phyloP scores from a whole-genome alignment of 768 basidiomycete genomes.

The Phanerochaete sordida region DNA sequence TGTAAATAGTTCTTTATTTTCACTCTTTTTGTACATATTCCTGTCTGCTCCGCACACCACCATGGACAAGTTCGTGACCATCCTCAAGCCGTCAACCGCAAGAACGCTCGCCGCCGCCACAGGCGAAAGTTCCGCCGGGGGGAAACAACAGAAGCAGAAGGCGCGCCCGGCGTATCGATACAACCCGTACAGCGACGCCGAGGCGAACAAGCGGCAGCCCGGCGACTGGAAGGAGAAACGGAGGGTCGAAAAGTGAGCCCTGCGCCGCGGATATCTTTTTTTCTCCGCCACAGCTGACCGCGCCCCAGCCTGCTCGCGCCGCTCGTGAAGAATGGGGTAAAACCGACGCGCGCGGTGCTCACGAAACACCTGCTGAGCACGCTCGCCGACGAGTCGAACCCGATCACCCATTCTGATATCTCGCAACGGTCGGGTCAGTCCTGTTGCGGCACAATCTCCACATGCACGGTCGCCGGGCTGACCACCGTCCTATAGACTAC shows the following conservation, averaged over 20 bases:
- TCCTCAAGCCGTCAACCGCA: slow-evolving; percentile 21
- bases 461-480: background rate
- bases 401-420: slow-evolving; percentile 74
- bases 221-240: slow-evolving; percentile 27
- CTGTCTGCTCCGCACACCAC: background rate
- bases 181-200: slow-evolving; percentile 26
- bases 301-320: slow-evolving; percentile 27
- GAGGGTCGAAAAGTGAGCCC: slow-evolving; percentile 17
- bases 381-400: slow-evolving; percentile 62
- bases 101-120: background rate
- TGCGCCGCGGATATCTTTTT: background rate
- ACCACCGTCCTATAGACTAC: slow-evolving; percentile 38
- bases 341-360: slow-evolving; percentile 40
- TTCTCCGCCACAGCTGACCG: background rate
- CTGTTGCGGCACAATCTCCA: background rate
- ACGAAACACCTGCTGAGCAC: slow-evolving; percentile 61
- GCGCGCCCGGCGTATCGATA: slow-evolving; percentile 22
- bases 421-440: slow-evolving; percentile 54
- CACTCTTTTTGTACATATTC: slow-evolving; percentile 12
- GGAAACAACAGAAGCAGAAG: slow-evolving; percentile 16
- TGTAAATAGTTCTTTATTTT: background rate
- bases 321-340: slow-evolving; percentile 26
- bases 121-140: background rate
- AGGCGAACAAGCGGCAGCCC: slow-evolving; percentile 20
- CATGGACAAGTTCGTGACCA: slow-evolving; percentile 33